Conservation (phyloP, 2,329 filamentous ascomycete genomes). For the Apiospora pterosperma region DNA sequence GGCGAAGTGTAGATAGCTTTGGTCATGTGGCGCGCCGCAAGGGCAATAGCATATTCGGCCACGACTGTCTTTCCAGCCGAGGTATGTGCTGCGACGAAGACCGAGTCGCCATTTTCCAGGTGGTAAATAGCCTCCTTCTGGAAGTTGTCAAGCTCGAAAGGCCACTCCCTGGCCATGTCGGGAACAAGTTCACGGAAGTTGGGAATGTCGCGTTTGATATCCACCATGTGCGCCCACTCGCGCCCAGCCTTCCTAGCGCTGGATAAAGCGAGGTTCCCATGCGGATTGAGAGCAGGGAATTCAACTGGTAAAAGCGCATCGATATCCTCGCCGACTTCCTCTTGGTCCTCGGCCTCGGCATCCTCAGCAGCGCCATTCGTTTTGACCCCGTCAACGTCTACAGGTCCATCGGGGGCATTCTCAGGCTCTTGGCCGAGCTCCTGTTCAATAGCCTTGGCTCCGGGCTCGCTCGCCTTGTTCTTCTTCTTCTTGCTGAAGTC, state of each 20-base stretch:
- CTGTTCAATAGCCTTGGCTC: conserved; percentile 57
- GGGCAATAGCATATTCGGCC: conserved; percentile 93
- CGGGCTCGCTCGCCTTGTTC: conserved; percentile 52
- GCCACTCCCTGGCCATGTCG: conserved; percentile 94
- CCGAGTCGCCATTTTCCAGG: conserved; percentile 91
- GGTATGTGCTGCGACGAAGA: conserved; percentile 96
- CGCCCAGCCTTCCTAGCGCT: conserved; percentile 70
- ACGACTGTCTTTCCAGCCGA: conserved; percentile 98
- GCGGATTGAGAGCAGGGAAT: conserved; percentile 86
- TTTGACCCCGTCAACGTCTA: conserved; percentile 24
- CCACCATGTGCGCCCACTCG: conserved; percentile 98
- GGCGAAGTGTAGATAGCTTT: conserved; percentile 99
- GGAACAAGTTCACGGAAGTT: conserved; percentile 93
- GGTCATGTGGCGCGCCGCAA: conserved; percentile 98
- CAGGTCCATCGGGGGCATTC: conserved; percentile 27
- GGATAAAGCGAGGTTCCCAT: conserved; percentile 69
- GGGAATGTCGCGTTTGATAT: conserved; percentile 87
- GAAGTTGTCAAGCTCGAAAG: conserved; percentile 95
- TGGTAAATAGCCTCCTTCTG: conserved; percentile 99
- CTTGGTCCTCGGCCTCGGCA: conserved; percentile 29
- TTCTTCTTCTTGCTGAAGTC: conserved; percentile 63
- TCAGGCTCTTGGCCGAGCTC: conserved; percentile 48
- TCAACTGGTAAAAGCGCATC: conserved; percentile 87
- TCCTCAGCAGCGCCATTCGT: conserved; percentile 13
- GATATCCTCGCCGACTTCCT: conserved; percentile 61